A percentile compares a stretch with the other conserved stretches of the same genome.
Evolutionary conservation across 768 basidiomycete genomes (phyloP).

Genomic region (Boletus subparvulus): DNA sequence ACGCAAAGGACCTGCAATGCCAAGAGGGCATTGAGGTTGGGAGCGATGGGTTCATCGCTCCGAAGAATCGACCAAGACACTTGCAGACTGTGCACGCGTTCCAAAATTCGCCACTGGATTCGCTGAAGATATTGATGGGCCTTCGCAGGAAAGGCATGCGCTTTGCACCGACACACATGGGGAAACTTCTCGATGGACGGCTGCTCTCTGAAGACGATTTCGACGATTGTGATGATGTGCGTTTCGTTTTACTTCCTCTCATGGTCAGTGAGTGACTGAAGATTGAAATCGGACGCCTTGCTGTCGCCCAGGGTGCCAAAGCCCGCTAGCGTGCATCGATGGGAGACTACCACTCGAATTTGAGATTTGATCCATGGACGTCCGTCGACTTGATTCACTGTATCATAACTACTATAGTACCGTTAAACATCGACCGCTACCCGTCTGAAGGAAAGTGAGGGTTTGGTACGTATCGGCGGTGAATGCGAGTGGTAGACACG

Average conservation of each 20-base stretch:
- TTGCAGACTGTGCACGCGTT: constrained; percentile 24
- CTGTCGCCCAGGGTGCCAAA: no score
- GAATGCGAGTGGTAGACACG: no score
- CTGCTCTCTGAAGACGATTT: constrained; percentile 19
- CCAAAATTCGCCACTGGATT: constrained; percentile 35
- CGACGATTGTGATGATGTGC: background rate
- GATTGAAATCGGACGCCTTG: no score
- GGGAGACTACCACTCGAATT: no score
- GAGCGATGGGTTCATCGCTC: constrained; percentile 23
- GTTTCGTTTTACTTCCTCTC: background rate
- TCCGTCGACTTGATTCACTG: no score
- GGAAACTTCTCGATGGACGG: constrained; percentile 36
- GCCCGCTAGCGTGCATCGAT: no score
- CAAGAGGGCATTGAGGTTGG: constrained; percentile 6
- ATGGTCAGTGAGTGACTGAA: no score
- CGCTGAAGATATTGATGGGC: constrained; percentile 19
- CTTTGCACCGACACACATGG: constrained; percentile 42
- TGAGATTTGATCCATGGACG: no score
- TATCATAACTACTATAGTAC: no score
- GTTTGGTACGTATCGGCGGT: no score
- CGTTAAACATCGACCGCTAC: no score
- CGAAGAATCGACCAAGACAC: constrained; percentile 11
- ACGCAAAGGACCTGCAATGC: constrained; percentile 14
- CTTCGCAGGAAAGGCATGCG: constrained; percentile 41
- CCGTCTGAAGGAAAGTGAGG: no score